Evolutionary conservation across 2,329 filamentous ascomycete species (phyloP), one percentile per base, ranked within the genome.

Genomic region (Podosphaera fusca): DNA sequence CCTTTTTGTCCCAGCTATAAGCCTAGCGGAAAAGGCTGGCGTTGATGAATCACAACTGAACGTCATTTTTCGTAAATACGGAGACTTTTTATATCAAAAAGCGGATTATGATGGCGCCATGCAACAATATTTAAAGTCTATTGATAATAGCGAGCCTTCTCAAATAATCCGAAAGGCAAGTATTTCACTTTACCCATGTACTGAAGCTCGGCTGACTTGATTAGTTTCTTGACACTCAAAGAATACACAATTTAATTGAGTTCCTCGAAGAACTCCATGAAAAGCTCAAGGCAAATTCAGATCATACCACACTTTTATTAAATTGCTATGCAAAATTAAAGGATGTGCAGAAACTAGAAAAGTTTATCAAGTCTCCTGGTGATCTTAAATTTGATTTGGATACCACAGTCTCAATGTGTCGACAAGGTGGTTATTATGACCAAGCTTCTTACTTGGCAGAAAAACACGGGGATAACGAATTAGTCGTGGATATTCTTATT

Each of bases 281-380:
- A 60, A 87, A 94, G 64, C 82, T 90, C 65, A 90, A 84, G 67
- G 94, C 92, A 0, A 95, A 90, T 1, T 84, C 88, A 1, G 92
- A 98, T 62, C 92, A 98, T 64, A 98, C 92, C 0, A 98, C 92
- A 0, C 73, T 98, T 9, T 75, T 98, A 0, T 73, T 98, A 49
- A 98, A 98, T 67, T 98, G 92, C 70, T 98, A 98, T 67, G 92
- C 92, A 0, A 98, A 98, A 67, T 73, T 96, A 14, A 98, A 98
- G 69, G 92, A 98, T 67, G 90, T 95, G 4, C 85, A 88, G 58
- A 98, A 98, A 70, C 75, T 98, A 5, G 90, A 98, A 66, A 84
- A 85, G 31, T 98, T 98, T 63, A 98, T 98, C 70, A 94, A 94
- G 67, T 89, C 88, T 34, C 89, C 90, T 0, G 88, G 86, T 2